These are phyloP conservation scores for Fusarium sterilihyphosum DNA, from an alignment of 2,329 filamentous ascomycete species.

Conservation along the genomic window DNA sequence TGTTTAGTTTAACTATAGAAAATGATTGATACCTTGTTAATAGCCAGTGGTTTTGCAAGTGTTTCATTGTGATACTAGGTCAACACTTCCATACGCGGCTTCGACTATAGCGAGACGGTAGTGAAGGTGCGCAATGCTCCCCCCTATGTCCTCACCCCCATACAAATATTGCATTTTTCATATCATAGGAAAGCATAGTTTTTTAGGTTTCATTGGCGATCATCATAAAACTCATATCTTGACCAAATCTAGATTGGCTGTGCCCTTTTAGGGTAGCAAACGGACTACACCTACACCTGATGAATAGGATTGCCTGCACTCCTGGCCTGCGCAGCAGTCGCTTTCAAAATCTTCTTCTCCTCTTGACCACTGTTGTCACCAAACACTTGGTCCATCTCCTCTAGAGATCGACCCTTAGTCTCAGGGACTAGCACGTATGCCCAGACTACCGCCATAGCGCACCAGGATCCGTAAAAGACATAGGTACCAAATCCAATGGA, in stretches of 20 bases:
- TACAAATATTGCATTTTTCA: neutral
- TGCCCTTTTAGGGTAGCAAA: neutral
- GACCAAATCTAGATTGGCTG: neutral
- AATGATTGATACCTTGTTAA: neutral
- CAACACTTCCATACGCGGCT: neutral
- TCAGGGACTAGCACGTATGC: conserved; percentile 70
- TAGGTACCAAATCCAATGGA: neutral
- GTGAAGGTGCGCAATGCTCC: neutral
- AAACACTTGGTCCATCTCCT: conserved; percentile 78
- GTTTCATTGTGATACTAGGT: neutral
- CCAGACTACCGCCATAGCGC: conserved; percentile 56
- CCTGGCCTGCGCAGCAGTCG: neutral
- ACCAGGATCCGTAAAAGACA: neutral
- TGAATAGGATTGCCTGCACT: neutral
- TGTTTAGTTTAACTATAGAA: conserved; percentile 9
- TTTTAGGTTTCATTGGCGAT: neutral
- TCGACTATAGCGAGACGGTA: neutral
- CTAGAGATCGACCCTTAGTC: conserved; percentile 60
- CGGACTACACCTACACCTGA: neutral
- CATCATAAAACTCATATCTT: neutral
- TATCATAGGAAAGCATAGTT: neutral
- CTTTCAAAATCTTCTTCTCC: neutral
- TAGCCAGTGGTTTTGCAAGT: neutral
- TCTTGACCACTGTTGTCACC: conserved; percentile 35
- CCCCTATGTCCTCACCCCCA: neutral